phyloP scores from a whole-genome alignment of 2,329 filamentous ascomycete genomes.

The Diaporthe caulivora region DNA sequence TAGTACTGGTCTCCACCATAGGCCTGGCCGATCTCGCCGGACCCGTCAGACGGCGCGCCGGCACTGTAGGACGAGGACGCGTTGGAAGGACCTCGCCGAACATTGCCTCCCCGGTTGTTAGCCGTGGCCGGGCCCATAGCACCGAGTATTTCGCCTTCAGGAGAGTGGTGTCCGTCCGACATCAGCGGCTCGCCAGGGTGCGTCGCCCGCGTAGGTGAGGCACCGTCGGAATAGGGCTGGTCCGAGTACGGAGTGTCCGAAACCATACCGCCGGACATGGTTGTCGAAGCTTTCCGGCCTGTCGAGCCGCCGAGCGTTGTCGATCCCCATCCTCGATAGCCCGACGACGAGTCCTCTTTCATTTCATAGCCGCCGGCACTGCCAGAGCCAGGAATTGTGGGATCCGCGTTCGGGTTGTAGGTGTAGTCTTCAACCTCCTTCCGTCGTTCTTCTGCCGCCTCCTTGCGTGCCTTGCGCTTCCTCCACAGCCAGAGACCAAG shows the following conservation, averaged over 20 bases:
- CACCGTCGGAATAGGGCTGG: slow-evolving; percentile 51
- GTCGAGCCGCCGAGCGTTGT: slow-evolving; percentile 76
- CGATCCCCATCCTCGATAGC: slow-evolving; percentile 95
- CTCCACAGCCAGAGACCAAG: slow-evolving; percentile 88
- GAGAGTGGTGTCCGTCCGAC: slow-evolving; percentile 64
- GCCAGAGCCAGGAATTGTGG: slow-evolving; percentile 71
- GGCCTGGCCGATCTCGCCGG: slow-evolving; percentile 62
- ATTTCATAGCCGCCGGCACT: slow-evolving; percentile 74
- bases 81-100: slow-evolving; percentile 92
- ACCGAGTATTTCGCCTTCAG: slow-evolving; percentile 86
- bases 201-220: slow-evolving; percentile 75
- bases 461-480: slow-evolving; percentile 86
- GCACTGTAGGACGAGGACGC: slow-evolving; percentile 96
- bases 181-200: slow-evolving; percentile 77
- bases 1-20: slow-evolving; percentile 66
- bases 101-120: slow-evolving; percentile 74
- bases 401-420: slow-evolving; percentile 97
- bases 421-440: slow-evolving; percentile 98
- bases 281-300: slow-evolving; percentile 88
- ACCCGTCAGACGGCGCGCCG: slow-evolving; percentile 79
- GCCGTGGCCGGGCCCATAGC: slow-evolving; percentile 81
- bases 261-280: slow-evolving; percentile 80
- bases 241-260: slow-evolving; percentile 85
- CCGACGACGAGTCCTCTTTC: slow-evolving; percentile 80
- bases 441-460: slow-evolving; percentile 86